Base-by-base conservation (phyloP, 2,329 filamentous ascomycete genomes). In the Fusarium continuum region DNA sequence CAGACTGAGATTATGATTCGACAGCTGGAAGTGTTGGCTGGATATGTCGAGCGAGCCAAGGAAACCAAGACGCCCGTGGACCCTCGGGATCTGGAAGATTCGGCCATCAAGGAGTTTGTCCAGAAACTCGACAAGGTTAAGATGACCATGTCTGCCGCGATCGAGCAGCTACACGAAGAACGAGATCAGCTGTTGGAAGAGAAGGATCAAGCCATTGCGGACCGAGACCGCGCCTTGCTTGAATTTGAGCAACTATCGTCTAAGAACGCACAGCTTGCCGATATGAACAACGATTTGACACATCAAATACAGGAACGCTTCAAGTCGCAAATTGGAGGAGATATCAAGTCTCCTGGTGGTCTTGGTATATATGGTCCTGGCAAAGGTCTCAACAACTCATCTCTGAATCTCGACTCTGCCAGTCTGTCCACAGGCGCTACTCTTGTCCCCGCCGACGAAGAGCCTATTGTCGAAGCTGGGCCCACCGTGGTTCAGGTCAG, bases 401-500 rank as follows among this genome's bases (percentile, higher is more conserved):
- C 82, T 1, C 70, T 82, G 51, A 84, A 82, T 66, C 74, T 86
- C 28, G 85, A 87, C 54, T 69, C 74, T 7, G 76, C 80, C 11
- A 87, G 85, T 71, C 77, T 86, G 61, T 79, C 83, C 36, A 85
- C 88, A 2, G 81, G 82, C 8, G 78, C 85, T 4, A 88, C 88
- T 0, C 74, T 88, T 68, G 80, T 89, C 46, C 81, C 83, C 19
- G 81, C 84, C 9, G 86, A 88, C 16, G 90, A 91, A 39, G 92
- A 95, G 34, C 83, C 82, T 0, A 82, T 87, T 52, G 76, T 87
- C n/a, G 85, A 87, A 62, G 83, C 88, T 23, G 91, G 92, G 3
- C 93, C 95, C n/a, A 95, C 96, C 59, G 91, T 98, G 28, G 91
- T 98, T 59, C 96, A 95, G 70, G 96, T 98, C 62, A 88, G 93